These are phyloP conservation scores for Hericium coralloides DNA, from an alignment of 768 basidiomycete species.

Conservation along the genomic window DNA sequence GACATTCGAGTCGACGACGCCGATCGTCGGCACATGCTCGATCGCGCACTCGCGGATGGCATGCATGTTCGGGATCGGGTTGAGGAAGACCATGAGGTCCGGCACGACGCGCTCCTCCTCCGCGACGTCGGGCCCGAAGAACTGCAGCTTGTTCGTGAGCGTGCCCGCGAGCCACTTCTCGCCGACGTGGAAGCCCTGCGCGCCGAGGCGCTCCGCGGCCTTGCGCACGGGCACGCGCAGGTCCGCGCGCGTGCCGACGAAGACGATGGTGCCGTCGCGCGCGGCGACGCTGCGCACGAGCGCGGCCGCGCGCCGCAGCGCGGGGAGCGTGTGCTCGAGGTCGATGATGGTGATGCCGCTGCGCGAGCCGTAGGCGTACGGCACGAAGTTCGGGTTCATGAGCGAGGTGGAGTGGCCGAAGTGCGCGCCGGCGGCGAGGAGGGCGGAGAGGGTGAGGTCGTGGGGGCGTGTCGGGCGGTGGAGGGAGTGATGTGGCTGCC, in stretches of 20 bases:
- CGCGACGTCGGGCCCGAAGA: conserved; percentile 55
- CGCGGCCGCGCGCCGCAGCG: conserved; percentile 83
- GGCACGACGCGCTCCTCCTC: conserved; percentile 54
- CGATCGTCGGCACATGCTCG: conserved; percentile 88
- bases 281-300: conserved; percentile 77
- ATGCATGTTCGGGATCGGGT: conserved; percentile 75
- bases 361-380: conserved; percentile 89
- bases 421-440: conserved; percentile 89
- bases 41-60: conserved; percentile 89
- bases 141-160: conserved; percentile 74
- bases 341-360: conserved; percentile 90
- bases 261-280: conserved; percentile 77
- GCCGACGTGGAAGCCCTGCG: conserved; percentile 77
- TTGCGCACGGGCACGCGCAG: conserved; percentile 64
- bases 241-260: conserved; percentile 84
- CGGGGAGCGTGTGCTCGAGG: conserved; percentile 86
- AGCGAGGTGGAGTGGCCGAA: conserved; percentile 81
- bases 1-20: conserved; percentile 88
- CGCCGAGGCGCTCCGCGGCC: conserved; percentile 71
- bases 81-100: conserved; percentile 86
- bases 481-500: conserved; percentile 63
- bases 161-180: conserved; percentile 95
- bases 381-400: conserved; percentile 84
- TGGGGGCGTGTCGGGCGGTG: conserved; percentile 50
- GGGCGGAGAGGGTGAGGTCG: conserved; percentile 75